phyloP scores from a whole-genome alignment of 106 monocot genomes.

The Dendrobium chrysotoxum region DNA sequence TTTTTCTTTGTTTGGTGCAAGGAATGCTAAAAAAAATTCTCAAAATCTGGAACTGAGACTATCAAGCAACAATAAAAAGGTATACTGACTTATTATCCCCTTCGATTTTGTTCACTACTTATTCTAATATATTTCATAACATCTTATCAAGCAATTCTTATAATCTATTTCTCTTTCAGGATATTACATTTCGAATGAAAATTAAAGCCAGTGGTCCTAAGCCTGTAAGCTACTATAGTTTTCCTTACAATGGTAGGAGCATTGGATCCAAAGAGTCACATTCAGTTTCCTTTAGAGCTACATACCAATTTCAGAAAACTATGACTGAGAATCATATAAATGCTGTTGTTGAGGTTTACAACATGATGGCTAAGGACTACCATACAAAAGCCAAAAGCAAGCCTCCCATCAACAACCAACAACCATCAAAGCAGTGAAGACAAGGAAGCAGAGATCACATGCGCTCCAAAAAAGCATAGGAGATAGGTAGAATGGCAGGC shows the following conservation, averaged over 20 bases:
- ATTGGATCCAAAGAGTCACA: background rate
- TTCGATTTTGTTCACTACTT: background rate
- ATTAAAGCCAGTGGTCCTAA: background rate
- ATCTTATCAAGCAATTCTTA: background rate
- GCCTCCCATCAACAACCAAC: conserved; percentile 18
- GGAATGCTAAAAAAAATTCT: conserved; percentile 7
- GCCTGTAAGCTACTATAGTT: too few relatives aligned
- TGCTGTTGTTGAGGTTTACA: conserved; percentile 15
- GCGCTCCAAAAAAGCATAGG: too few relatives aligned
- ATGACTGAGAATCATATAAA: conserved; percentile 8
- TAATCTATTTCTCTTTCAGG: background rate
- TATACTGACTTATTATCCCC: background rate
- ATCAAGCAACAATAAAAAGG: background rate
- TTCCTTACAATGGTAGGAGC: background rate
- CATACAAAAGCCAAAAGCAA: conserved; percentile 11
- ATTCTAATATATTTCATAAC: background rate
- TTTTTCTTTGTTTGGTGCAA: conserved; percentile 12
- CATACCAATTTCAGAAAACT: background rate
- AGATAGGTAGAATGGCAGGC: too few relatives aligned
- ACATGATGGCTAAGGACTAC: conserved; percentile 28
- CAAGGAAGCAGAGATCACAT: too few relatives aligned
- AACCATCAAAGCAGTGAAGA: too few relatives aligned
- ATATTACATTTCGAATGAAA: background rate
- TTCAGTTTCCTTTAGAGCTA: background rate
- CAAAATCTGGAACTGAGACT: background rate